Conservation (phyloP, 495 filamentous ascomycete species). For the Tuber indicum region DNA sequence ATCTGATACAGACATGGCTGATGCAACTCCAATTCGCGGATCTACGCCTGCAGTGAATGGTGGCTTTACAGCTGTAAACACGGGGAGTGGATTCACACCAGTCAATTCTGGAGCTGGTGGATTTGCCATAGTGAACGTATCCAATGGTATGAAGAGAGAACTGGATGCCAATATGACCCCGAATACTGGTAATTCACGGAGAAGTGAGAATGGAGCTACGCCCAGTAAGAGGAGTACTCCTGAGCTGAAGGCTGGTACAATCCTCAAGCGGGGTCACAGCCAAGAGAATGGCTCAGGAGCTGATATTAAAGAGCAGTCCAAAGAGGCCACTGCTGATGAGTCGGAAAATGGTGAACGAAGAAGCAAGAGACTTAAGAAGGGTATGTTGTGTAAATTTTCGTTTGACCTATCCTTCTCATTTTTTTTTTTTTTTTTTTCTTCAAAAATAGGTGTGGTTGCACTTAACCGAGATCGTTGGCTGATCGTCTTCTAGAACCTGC, state of each 20-base stretch:
- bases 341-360: slow-evolving; percentile 69
- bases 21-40: slow-evolving; percentile 38
- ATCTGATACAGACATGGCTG: slow-evolving; percentile 42
- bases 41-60: slow-evolving; percentile 50
- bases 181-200: slow-evolving; percentile 45
- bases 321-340: slow-evolving; percentile 50
- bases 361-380: slow-evolving; percentile 91
- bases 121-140: slow-evolving; percentile 52
- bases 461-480: slow-evolving; percentile 37
- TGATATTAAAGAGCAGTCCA: slow-evolving; percentile 38
- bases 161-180: slow-evolving; percentile 46
- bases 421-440: slow-evolving; percentile 28
- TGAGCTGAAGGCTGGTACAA: slow-evolving; percentile 53
- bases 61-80: slow-evolving; percentile 79
- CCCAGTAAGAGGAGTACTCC: slow-evolving; percentile 46
- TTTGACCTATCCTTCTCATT: slow-evolving; percentile 21
- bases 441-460: slow-evolving; percentile 20
- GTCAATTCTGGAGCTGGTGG: slow-evolving; percentile 57
- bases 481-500: slow-evolving; percentile 58
- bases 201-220: slow-evolving; percentile 43
- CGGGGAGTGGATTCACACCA: slow-evolving; percentile 66
- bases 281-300: slow-evolving; percentile 53
- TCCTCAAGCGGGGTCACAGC: slow-evolving; percentile 77
- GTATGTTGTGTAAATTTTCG: slow-evolving; percentile 48
- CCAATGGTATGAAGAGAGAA: slow-evolving; percentile 41